Evolutionary conservation across 208 protist genomes (phyloP), one percentile per base, ranked within the genome.

Genomic region (Trypanosoma rangeli): DNA sequence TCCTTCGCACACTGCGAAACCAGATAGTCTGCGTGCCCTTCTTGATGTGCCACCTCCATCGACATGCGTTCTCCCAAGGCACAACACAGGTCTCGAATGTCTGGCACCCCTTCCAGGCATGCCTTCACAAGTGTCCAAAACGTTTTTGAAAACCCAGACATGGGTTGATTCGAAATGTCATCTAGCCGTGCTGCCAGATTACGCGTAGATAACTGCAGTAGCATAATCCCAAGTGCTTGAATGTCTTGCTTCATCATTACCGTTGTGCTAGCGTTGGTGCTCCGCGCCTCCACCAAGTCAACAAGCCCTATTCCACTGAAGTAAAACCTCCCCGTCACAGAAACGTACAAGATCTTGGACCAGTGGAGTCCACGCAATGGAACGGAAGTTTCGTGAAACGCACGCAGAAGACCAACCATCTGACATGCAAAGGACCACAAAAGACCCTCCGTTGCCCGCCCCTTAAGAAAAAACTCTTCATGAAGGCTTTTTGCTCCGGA

Each of bases 1-100:
- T 99, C 97, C 74, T 96, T 97, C 24, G 70, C 78, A 58, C 98
- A 87, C 73, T 99, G 96, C 0, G 81, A 63, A 58, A 98, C 80
- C 28, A 98, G 74, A 53, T 84, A 86, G 73, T 99, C 97, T 0
- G 82, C 83, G 67, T 97, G 82, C 22, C 85, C 89, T 55, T 97
- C 84, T 63, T 91, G 85, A 56, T 94, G 88, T 13, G 84, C 87
- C 46, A 93, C 87, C 75, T 95, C 89, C 86, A 93, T 93, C 24
- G 85, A 94, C 86, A 94, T 90, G 33, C 85, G 83, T 70, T 95
- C 88, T 20, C 90, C 86, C 31, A 94, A 70, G 8, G 85, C 81
- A 76, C 83, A 84, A 75, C 84, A 93, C 67, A 93, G 75, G 76
- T 86, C 78, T 50, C 78, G 82, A 0, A 84, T 78, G 64, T 89